phyloP scores from a whole-genome alignment of 1,284 basidiomycete species.

The Melampsora americana region DNA sequence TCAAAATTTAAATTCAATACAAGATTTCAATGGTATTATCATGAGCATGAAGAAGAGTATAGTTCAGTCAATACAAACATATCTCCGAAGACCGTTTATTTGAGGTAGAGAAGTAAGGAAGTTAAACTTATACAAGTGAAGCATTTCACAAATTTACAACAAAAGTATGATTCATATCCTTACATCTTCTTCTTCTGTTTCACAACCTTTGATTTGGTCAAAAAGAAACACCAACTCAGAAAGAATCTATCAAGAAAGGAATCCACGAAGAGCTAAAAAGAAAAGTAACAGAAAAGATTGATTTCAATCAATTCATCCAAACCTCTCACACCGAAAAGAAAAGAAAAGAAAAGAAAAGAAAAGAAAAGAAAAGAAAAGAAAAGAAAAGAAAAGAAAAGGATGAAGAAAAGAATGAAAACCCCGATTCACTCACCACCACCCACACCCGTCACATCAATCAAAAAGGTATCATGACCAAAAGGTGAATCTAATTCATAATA shows the following conservation, averaged over 20 bases:
- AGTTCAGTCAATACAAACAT: too few species aligned
- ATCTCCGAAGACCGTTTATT: too few species aligned
- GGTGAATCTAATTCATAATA: conserved; percentile 98
- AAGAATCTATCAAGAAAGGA: background rate
- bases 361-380: background rate
- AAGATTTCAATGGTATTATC: too few species aligned
- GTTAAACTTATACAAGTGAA: too few species aligned
- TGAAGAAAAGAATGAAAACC: background rate
- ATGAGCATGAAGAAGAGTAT: too few species aligned
- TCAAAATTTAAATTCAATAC: too few species aligned
- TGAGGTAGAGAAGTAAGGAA: too few species aligned
- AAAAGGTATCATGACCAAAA: conserved; percentile 91
- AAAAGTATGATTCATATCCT: too few species aligned
- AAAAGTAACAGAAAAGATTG: background rate
- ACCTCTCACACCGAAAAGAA: background rate
- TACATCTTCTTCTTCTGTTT: too few species aligned
- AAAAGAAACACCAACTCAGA: too few species aligned
- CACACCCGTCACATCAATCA: conserved; percentile 55
- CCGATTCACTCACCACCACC: conserved; percentile 34
- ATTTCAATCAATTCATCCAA: background rate
- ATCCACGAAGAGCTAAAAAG: conserved; percentile 12
- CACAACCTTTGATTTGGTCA: too few species aligned
- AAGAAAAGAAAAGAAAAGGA: background rate
- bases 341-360: background rate
- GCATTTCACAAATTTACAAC: too few species aligned